Evolutionary conservation across 345 rosid genomes (phyloP).

Genomic region (Reutealis trisperma): DNA sequence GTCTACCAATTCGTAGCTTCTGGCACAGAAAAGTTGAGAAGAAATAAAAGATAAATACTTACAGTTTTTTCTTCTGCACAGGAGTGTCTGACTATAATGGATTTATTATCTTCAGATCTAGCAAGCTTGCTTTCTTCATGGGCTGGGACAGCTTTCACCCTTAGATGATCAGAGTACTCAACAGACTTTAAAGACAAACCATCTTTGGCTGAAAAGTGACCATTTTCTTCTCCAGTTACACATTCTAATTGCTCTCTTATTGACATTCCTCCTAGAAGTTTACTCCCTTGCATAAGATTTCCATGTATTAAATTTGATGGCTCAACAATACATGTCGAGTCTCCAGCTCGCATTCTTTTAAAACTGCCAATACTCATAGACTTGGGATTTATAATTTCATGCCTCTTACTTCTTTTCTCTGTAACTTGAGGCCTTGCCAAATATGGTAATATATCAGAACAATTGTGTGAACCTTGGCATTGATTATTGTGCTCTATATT

Average conservation of each 20-base stretch:
- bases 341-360: conserved; percentile 46
- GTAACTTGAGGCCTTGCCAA: conserved; percentile 41
- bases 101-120: conserved; percentile 21
- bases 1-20: conserved; percentile 1
- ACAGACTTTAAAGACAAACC: conserved; percentile 16
- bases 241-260: conserved; percentile 26
- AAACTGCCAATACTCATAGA: conserved; percentile 21
- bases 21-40: neutral
- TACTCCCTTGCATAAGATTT: conserved; percentile 26
- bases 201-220: conserved; percentile 24
- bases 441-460: conserved; percentile 43
- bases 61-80: conserved; percentile 39
- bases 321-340: conserved; percentile 16
- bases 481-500: conserved; percentile 27
- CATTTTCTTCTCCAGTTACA: conserved; percentile 18
- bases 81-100: conserved; percentile 21
- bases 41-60: conserved; percentile 4
- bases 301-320: conserved; percentile 20
- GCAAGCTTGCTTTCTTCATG: conserved; percentile 26
- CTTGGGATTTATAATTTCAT: conserved; percentile 29
- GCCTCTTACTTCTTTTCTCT: conserved; percentile 60
- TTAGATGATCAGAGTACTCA: conserved; percentile 13
- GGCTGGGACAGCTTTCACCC: conserved; percentile 17
- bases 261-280: conserved; percentile 25
- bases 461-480: conserved; percentile 23